Conservation (phyloP, 495 filamentous ascomycete genomes). For the Bathelium albidoporum region DNA sequence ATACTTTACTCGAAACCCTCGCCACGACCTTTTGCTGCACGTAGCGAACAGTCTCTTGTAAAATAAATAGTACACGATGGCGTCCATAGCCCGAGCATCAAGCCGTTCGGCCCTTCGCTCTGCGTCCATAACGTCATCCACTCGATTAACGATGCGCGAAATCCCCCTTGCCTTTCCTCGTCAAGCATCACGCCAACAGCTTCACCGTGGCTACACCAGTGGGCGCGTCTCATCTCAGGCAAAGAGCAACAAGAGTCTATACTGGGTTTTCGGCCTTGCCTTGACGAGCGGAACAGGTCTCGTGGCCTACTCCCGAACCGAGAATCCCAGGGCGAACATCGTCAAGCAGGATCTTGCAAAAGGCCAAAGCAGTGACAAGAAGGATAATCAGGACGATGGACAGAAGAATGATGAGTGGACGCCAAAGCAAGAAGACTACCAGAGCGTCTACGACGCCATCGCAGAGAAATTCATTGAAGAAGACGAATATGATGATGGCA, state of each 20-base stretch:
- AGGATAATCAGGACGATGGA: too few relatives aligned
- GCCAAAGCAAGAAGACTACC: slow-evolving; percentile 80
- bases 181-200: slow-evolving; percentile 52
- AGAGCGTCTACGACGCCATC: slow-evolving; percentile 89
- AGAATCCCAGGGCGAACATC: slow-evolving; percentile 13
- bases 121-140: slow-evolving; percentile 34
- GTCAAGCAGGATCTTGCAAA: slow-evolving; percentile 22
- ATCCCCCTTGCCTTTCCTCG: slow-evolving; percentile 48
- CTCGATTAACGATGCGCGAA: slow-evolving; percentile 41
- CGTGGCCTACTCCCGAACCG: slow-evolving; percentile 55
- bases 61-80: slow-evolving; percentile 12
- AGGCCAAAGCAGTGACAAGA: not conserved
- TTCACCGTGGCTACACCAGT: slow-evolving; percentile 69
- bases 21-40: not conserved
- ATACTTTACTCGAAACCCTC: not conserved
- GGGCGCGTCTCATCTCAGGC: slow-evolving; percentile 47
- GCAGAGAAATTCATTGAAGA: slow-evolving; percentile 70
- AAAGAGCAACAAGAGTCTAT: slow-evolving; percentile 32
- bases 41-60: slow-evolving; percentile 5
- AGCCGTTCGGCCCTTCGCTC: slow-evolving; percentile 33
- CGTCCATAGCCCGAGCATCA: slow-evolving; percentile 6
- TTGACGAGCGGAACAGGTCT: slow-evolving; percentile 56
- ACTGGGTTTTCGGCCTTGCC: slow-evolving; percentile 47
- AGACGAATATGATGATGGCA: slow-evolving; percentile 93
- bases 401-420: slow-evolving; percentile 44